phyloP scores from a whole-genome alignment of 2,329 filamentous ascomycete species.

The Aspergillus sp. region DNA sequence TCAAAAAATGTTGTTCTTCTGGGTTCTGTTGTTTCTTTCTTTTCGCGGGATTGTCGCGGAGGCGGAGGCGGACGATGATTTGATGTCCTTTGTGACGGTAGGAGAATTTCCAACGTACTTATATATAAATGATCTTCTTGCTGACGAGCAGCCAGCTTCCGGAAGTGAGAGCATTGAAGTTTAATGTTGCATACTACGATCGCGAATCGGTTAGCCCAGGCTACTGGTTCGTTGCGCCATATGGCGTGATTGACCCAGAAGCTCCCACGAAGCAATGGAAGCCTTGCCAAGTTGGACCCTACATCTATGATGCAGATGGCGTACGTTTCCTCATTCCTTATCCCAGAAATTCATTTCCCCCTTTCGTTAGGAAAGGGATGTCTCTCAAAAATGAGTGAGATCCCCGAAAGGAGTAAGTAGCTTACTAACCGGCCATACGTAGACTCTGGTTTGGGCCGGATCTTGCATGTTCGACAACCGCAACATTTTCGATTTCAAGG shows the following conservation, averaged over 20 bases:
- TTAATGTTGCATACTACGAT: constrained; percentile 31
- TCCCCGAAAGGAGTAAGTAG: neutral
- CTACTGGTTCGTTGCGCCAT: constrained; percentile 54
- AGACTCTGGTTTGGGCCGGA: constrained; percentile 50
- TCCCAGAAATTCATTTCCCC: neutral
- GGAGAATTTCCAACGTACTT: neutral
- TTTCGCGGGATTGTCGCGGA: constrained; percentile 26
- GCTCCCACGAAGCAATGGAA: constrained; percentile 31
- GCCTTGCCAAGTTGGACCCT: constrained; percentile 49
- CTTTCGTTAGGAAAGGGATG: neutral
- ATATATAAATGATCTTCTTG: neutral
- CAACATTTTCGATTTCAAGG: constrained; percentile 51
- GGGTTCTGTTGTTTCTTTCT: constrained; percentile 26
- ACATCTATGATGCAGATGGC: constrained; percentile 54
- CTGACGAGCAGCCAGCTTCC: constrained; percentile 25
- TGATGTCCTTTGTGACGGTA: constrained; percentile 40
- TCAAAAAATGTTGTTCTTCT: constrained; percentile 30
- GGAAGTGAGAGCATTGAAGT: constrained; percentile 27
- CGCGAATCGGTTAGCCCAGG: constrained; percentile 39
- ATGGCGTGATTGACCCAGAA: constrained; percentile 31
- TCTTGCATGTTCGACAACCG: constrained; percentile 50
- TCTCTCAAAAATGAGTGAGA: neutral
- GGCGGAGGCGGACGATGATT: constrained; percentile 31
- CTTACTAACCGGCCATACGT: constrained; percentile 12
- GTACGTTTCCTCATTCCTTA: constrained; percentile 26